Percentiles rank a stretch among this genome's conserved stretches.
These are phyloP conservation scores for Malus hybrid DNA, from an alignment of 331 rosid genomes.

Conservation along the genomic window DNA sequence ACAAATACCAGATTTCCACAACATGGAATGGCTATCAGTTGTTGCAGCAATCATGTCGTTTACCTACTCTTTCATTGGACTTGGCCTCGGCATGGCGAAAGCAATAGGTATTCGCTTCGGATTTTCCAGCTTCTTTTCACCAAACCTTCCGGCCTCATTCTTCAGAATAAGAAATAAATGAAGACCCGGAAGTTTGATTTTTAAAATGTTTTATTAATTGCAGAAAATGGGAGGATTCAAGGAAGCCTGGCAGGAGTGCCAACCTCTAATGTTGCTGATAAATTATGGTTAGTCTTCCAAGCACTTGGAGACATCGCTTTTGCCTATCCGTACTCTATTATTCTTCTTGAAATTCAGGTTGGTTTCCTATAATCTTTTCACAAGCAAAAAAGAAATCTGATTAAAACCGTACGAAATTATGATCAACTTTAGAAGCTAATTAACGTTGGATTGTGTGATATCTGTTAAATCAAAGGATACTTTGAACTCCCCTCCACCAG, in stretches of 20 bases:
- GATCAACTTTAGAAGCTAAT: neutral
- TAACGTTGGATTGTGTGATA: neutral
- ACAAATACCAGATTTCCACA: constrained; percentile 74
- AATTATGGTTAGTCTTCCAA: constrained; percentile 59
- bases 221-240: constrained; percentile 63
- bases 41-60: constrained; percentile 84
- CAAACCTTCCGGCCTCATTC: neutral
- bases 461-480: constrained; percentile 55
- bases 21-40: constrained; percentile 74
- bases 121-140: neutral
- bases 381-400: neutral
- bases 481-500: constrained; percentile 68
- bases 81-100: constrained; percentile 64
- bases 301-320: constrained; percentile 81
- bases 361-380: neutral
- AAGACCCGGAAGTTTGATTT: neutral
- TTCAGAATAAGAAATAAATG: neutral
- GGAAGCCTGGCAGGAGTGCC: constrained; percentile 72
- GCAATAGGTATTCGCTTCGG: constrained; percentile 39
- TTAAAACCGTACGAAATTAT: neutral
- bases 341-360: constrained; percentile 86
- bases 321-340: constrained; percentile 71
- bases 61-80: constrained; percentile 61
- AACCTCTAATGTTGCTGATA: constrained; percentile 36
- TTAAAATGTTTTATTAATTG: neutral